A percentile compares a stretch with the other conserved stretches of the same genome.
Evolutionary conservation across 495 filamentous ascomycete genomes (phyloP).

Genomic region (Xylaria flabelliformis): DNA sequence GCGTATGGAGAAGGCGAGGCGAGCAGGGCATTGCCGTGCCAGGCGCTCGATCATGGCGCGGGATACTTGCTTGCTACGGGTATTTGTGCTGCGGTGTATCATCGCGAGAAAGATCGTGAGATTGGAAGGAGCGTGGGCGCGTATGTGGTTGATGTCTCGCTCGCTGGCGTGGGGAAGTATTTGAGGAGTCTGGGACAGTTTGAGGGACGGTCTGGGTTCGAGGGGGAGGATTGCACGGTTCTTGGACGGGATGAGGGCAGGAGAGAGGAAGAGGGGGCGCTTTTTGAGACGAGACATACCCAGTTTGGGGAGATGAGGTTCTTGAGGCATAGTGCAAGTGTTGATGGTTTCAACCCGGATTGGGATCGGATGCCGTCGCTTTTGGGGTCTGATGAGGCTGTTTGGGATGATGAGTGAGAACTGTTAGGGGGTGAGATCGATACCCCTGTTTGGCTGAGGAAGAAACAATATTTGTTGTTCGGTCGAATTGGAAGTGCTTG

Average conservation of each 20-base stretch:
- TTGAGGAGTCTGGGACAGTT: conserved; percentile 62
- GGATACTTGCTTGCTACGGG: conserved; percentile 63
- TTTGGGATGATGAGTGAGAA: conserved; percentile 33
- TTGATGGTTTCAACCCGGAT: conserved; percentile 43
- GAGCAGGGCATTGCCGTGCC: conserved; percentile 55
- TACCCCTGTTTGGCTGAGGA: too few relatives aligned
- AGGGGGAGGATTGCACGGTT: conserved; percentile 15
- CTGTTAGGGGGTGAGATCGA: too few relatives aligned
- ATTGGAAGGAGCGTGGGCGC: conserved; percentile 46
- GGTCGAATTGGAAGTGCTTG: too few relatives aligned
- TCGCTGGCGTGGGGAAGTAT: conserved; percentile 63
- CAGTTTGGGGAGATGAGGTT: conserved; percentile 44
- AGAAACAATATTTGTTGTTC: too few relatives aligned
- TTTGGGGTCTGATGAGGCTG: conserved; percentile 45
- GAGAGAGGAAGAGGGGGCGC: conserved; percentile 37
- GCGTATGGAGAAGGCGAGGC: conserved; percentile 59
- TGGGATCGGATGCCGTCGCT: conserved; percentile 44
- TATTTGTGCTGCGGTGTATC: conserved; percentile 57
- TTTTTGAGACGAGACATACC: conserved; percentile 38
- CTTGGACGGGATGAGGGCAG: conserved; percentile 40
- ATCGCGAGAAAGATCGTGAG: conserved; percentile 45
- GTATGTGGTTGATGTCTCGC: conserved; percentile 57
- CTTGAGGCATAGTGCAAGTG: conserved; percentile 41
- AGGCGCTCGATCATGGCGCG: conserved; percentile 37
- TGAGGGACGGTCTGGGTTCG: conserved; percentile 48